Conservation (phyloP, 306 rosid species). For the Echinosophora koreensis region DNA sequence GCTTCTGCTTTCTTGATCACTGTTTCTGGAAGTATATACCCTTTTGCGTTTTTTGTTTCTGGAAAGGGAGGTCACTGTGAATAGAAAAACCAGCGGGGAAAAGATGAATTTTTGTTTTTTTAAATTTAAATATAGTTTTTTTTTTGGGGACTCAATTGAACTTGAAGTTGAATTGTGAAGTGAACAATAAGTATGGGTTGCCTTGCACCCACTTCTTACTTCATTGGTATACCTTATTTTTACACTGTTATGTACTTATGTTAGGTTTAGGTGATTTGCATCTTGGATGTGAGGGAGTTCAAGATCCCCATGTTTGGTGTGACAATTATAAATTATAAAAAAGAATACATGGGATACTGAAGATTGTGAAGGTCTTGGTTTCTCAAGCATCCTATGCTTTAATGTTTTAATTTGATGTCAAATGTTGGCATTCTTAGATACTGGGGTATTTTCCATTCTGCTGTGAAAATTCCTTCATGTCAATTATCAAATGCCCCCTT, state of each 20-base stretch:
- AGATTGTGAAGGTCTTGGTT: neutral
- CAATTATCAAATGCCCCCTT: neutral
- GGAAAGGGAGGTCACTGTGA: neutral
- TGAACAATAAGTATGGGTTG: constrained; percentile 5
- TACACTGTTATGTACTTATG: neutral
- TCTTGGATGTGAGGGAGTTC: neutral
- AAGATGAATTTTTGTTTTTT: neutral
- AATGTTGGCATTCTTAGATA: constrained; percentile 6
- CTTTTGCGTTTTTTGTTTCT: neutral
- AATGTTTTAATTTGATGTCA: neutral
- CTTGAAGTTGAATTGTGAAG: neutral
- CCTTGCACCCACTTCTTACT: too few species aligned
- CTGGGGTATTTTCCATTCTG: neutral
- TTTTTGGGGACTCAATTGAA: neutral
- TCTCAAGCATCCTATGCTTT: neutral
- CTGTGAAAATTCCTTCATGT: neutral
- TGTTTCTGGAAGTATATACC: neutral
- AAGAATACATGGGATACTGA: neutral
- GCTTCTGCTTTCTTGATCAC: neutral
- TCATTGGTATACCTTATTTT: neutral
- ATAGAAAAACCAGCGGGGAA: neutral
- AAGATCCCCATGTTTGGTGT: neutral
- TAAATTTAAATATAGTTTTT: neutral
- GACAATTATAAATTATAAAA: neutral
- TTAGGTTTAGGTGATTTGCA: constrained; percentile 9